Base-by-base conservation (phyloP, 148 eudicot genomes). In the Silene latifolia region DNA sequence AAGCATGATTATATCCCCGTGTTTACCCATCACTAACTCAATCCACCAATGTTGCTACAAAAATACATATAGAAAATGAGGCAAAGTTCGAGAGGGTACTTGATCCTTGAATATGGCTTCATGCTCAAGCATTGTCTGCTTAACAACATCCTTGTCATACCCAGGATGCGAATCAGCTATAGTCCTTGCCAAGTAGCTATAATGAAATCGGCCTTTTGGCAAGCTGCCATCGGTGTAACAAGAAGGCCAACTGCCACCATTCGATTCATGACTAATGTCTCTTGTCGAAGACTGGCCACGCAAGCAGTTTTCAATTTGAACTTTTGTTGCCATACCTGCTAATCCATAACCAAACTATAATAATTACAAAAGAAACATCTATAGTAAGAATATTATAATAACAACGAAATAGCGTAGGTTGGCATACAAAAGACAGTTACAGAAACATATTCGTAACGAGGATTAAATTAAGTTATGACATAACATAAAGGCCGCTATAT, bases 61-160 rank as follows among this genome's bases (percentile, higher is more conserved):
- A 27, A 27, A 27, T 27, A 27, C 29, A 27, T 27, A 27, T 27
- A 27, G 3, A 27, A 27, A 27, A 27, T 27, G 29, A 27, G 42
- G 42, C 5, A 39, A 5, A 39, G 44, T 39, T 39, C 10, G 66
- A 62, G 66, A 9, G 42, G 25, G 7, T 83, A 91, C 98, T 91
- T 94, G 98, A 75, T 87, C 82, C 82, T 85, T 88, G 76, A 94
- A 94, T 14, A 90, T 67, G 2, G 89, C 90, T 80, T 94, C 96
- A 74, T 94, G 98, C 72, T 86, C 88, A 42, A 94, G 90, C 90
- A 94, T 91, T 76, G 80, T 94, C 76, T 88, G 88, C 90, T 88
- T 94, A 66, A 91, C 69, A 25, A 78, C 70, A 82, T 89, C 91
- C 82, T 86, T 94, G 32, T 84, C 89, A 73, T 75, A 84, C 63